These are phyloP conservation scores for Globisporangium abappressorium DNA, from an alignment of 352 stramenopile species.

Conservation along the genomic window DNA sequence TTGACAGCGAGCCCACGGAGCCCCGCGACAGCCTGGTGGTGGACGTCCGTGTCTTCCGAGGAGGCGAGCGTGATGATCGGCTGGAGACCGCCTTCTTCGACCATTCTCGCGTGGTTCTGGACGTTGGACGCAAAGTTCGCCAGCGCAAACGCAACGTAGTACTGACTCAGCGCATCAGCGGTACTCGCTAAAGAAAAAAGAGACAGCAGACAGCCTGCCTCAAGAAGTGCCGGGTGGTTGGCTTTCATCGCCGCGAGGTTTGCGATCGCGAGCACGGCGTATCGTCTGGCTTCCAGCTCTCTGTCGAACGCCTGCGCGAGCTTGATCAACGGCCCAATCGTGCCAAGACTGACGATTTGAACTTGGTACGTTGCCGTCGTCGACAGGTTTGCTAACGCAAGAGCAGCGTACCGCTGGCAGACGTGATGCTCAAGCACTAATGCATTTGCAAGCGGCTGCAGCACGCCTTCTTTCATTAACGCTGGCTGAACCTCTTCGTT, in stretches of 20 bases:
- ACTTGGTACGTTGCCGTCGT: slow-evolving; percentile 93
- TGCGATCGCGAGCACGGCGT: slow-evolving; percentile 92
- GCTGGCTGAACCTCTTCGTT: slow-evolving; percentile 92
- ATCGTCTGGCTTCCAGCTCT: slow-evolving; percentile 93
- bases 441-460: slow-evolving; percentile 89
- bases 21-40: slow-evolving; percentile 93
- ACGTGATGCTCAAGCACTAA: slow-evolving; percentile 88
- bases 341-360: slow-evolving; percentile 93
- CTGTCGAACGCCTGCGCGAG: slow-evolving; percentile 85
- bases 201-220: slow-evolving; percentile 88
- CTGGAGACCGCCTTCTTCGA: slow-evolving; percentile 95
- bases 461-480: slow-evolving; percentile 90
- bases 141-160: slow-evolving; percentile 94
- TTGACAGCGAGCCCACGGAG: slow-evolving; percentile 91
- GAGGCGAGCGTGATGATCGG: slow-evolving; percentile 93
- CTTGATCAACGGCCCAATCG: slow-evolving; percentile 88
- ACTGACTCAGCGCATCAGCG: slow-evolving; percentile 90
- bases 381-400: slow-evolving; percentile 93
- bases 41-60: slow-evolving; percentile 90
- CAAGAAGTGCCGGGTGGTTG: slow-evolving; percentile 92
- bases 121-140: slow-evolving; percentile 94
- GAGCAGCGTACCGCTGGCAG: slow-evolving; percentile 92
- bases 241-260: slow-evolving; percentile 95
- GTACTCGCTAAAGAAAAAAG: slow-evolving; percentile 94
- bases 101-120: slow-evolving; percentile 91